phyloP scores from a whole-genome alignment of 2,329 filamentous ascomycete species.

The Bipolaris gigantea region DNA sequence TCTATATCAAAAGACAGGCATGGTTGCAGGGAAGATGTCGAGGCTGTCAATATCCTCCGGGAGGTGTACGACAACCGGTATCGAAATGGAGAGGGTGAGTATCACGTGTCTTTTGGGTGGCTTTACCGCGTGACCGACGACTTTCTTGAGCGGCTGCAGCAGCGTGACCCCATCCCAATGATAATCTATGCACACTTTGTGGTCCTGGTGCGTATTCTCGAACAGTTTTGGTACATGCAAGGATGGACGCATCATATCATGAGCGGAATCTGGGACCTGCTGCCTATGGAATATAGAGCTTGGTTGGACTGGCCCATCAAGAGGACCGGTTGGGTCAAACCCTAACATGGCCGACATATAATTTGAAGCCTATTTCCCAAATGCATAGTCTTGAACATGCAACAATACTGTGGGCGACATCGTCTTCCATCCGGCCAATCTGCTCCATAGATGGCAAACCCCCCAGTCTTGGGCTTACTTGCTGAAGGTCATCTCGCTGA shows the following conservation, averaged over 20 bases:
- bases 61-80: conserved; percentile 31
- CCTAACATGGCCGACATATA: conserved; percentile 5
- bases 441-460: no score
- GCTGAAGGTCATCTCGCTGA: no score
- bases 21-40: conserved; percentile 7
- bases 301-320: conserved; percentile 32
- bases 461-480: no score
- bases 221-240: conserved; percentile 37
- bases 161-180: conserved; percentile 23
- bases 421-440: not conserved
- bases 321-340: conserved; percentile 27
- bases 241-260: conserved; percentile 37
- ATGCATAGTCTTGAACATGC: not conserved
- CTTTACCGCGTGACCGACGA: conserved; percentile 29
- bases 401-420: not conserved
- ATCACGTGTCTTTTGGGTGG: conserved; percentile 33
- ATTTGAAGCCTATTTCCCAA: not conserved
- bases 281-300: conserved; percentile 22
- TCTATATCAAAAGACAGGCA: conserved; percentile 4
- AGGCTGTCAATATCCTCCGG: conserved; percentile 19
- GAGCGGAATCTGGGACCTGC: conserved; percentile 25
- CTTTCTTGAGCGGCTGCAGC: conserved; percentile 29
- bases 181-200: conserved; percentile 34
- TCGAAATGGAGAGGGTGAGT: conserved; percentile 25
- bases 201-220: conserved; percentile 31